These are phyloP conservation scores for Sclerospora graminicola DNA, from an alignment of 352 stramenopile species.

Conservation along the genomic window DNA sequence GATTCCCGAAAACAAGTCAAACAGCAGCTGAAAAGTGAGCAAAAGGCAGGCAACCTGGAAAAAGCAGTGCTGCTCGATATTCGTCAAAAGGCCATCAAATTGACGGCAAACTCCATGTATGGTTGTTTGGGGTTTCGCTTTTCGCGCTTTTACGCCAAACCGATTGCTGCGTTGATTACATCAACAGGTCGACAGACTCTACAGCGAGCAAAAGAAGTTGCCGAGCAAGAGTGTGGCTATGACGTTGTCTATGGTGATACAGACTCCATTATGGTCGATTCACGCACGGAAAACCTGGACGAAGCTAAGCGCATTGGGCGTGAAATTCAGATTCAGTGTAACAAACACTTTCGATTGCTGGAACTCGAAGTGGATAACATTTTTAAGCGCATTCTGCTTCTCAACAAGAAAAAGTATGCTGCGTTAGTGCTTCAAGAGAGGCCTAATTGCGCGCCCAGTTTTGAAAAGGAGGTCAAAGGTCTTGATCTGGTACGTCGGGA, in stretches of 20 bases:
- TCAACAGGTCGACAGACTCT: constrained; percentile 97
- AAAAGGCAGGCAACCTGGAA: constrained; percentile 77
- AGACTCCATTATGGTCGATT: constrained; percentile 99
- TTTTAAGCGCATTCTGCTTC: constrained; percentile 98
- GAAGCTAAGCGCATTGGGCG: constrained; percentile 91
- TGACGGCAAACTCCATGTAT: constrained; percentile 99
- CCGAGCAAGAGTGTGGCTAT: constrained; percentile 93
- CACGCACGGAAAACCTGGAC: constrained; percentile 86
- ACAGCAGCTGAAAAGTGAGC: constrained; percentile 92
- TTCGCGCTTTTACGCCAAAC: constrained; percentile 97
- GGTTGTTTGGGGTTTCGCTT: constrained; percentile 98
- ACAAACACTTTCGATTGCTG: constrained; percentile 98
- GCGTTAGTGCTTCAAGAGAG: constrained; percentile 91
- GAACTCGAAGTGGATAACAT: constrained; percentile 99
- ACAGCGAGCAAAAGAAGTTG: constrained; percentile 95
- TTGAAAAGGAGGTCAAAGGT: constrained; percentile 97
- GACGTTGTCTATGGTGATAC: constrained; percentile 99
- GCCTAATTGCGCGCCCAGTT: constrained; percentile 39
- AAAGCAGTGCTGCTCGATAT: constrained; percentile 93
- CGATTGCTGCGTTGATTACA: constrained; percentile 98
- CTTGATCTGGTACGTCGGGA: constrained; percentile 96
- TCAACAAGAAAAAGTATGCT: constrained; percentile 99
- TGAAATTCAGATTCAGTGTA: constrained; percentile 97
- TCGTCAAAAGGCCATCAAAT: constrained; percentile 98
- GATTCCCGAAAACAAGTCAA: constrained; percentile 98